These are phyloP conservation scores for Cymbopogon flexuosus DNA, from an alignment of 202 grass and related monocot genomes.

Conservation along the genomic window DNA sequence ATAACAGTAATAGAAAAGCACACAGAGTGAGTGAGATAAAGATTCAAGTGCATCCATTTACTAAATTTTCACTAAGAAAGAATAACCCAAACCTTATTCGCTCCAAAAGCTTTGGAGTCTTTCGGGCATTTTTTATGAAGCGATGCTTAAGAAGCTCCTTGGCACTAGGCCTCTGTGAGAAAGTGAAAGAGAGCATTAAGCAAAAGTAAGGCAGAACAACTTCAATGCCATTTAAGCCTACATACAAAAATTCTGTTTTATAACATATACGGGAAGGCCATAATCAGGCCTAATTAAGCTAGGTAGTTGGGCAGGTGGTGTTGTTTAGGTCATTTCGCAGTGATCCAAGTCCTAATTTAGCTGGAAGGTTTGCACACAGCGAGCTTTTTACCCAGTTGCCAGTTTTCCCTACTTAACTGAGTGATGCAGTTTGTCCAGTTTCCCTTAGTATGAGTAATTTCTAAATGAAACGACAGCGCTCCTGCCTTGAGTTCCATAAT, in stretches of 20 bases:
- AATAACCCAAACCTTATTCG: constrained; percentile 73
- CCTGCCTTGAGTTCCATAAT: background rate
- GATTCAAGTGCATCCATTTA: constrained; percentile 6
- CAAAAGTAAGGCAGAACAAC: background rate
- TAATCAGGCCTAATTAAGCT: background rate
- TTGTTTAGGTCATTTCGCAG: background rate
- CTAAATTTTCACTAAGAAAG: constrained; percentile 4
- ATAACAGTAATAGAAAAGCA: constrained; percentile 31
- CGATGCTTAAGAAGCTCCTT: constrained; percentile 97
- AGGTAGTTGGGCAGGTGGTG: background rate
- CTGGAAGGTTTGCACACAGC: background rate
- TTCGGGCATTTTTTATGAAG: constrained; percentile 96
- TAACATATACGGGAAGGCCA: background rate
- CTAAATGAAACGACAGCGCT: background rate
- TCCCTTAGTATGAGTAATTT: background rate
- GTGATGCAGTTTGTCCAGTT: background rate
- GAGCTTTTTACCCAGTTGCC: background rate
- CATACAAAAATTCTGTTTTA: background rate
- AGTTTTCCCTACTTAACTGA: background rate
- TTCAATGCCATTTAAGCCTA: constrained; percentile 8
- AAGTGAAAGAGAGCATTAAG: constrained; percentile 27
- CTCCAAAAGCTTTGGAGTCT: constrained; percentile 81
- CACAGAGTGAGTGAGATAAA: constrained; percentile 6
- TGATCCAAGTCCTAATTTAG: background rate
- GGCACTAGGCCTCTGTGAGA: constrained; percentile 75